Percentiles rank a stretch among this genome's conserved stretches.
These are phyloP conservation scores for Aspergillus arachidicola DNA, from an alignment of 2,329 filamentous ascomycete genomes.

Conservation along the genomic window DNA sequence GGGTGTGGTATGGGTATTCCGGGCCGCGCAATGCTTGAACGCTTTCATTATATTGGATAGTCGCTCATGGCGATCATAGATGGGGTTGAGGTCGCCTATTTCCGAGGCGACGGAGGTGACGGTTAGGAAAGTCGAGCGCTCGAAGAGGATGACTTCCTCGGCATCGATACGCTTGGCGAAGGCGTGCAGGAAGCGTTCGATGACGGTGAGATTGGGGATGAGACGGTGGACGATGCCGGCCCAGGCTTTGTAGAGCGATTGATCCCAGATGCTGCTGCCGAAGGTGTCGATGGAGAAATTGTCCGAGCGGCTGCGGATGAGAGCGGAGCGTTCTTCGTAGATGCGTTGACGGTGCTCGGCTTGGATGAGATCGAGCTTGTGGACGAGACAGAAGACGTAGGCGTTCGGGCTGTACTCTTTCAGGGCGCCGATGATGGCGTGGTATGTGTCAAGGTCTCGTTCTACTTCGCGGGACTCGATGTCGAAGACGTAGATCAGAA, in stretches of 20 bases:
- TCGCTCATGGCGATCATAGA: constrained; percentile 88
- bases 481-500: constrained; percentile 98
- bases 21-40: constrained; percentile 77
- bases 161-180: constrained; percentile 86
- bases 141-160: constrained; percentile 91
- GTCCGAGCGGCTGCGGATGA: constrained; percentile 75
- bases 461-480: constrained; percentile 95
- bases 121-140: constrained; percentile 92
- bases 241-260: constrained; percentile 97
- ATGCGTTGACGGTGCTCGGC: constrained; percentile 75
- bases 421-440: constrained; percentile 84
- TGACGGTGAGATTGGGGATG: constrained; percentile 87
- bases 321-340: constrained; percentile 78
- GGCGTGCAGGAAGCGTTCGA: constrained; percentile 81
- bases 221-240: constrained; percentile 96
- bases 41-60: constrained; percentile 98
- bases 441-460: constrained; percentile 89
- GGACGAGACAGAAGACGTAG: constrained; percentile 90
- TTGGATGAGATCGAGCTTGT: constrained; percentile 98
- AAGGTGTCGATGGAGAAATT: constrained; percentile 81
- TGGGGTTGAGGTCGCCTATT: constrained; percentile 78
- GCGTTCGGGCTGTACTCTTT: constrained; percentile 79
- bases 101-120: constrained; percentile 87
- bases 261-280: constrained; percentile 97
- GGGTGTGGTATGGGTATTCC: constrained; percentile 48